These are phyloP conservation scores for Pyricularia grisea DNA, from an alignment of 2,329 filamentous ascomycete genomes.

Conservation along the genomic window DNA sequence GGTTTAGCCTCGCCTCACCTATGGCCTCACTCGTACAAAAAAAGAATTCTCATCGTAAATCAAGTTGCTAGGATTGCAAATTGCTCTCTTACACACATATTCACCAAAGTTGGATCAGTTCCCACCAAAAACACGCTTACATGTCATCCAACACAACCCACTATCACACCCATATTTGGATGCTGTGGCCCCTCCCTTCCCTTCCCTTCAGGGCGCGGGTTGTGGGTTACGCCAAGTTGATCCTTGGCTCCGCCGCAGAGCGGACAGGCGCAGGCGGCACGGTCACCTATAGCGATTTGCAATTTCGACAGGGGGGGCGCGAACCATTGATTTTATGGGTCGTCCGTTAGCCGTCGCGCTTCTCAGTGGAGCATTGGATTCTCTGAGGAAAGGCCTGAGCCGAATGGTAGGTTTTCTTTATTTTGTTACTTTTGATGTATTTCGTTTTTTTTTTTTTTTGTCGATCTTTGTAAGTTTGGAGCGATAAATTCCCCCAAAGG, in stretches of 20 bases:
- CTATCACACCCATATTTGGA: neutral
- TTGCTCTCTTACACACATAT: neutral
- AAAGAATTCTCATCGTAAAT: too few species aligned
- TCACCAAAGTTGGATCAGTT: too few species aligned
- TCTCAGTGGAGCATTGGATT: too few species aligned
- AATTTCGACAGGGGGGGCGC: neutral
- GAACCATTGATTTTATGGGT: too few species aligned
- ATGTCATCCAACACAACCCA: neutral
- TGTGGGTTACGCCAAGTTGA: neutral
- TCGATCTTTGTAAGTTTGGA: neutral
- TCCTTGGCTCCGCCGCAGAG: neutral
- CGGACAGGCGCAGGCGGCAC: neutral
- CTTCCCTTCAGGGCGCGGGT: too few species aligned
- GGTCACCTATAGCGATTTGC: neutral
- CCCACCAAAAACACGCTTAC: neutral
- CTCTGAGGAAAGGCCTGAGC: too few species aligned
- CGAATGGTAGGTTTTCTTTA: too few species aligned
- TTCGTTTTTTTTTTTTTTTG: neutral
- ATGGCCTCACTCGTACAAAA: neutral
- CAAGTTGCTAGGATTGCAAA: neutral
- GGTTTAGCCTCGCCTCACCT: too few species aligned
- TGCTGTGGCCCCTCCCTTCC: neutral
- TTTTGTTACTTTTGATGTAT: too few species aligned
- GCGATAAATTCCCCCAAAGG: neutral
- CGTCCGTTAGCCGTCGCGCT: neutral